A percentile compares a stretch with the other conserved stretches of the same genome.
Conservation (phyloP, 1,139 yeast species). For the Yamadazyma songkhlaensis region DNA sequence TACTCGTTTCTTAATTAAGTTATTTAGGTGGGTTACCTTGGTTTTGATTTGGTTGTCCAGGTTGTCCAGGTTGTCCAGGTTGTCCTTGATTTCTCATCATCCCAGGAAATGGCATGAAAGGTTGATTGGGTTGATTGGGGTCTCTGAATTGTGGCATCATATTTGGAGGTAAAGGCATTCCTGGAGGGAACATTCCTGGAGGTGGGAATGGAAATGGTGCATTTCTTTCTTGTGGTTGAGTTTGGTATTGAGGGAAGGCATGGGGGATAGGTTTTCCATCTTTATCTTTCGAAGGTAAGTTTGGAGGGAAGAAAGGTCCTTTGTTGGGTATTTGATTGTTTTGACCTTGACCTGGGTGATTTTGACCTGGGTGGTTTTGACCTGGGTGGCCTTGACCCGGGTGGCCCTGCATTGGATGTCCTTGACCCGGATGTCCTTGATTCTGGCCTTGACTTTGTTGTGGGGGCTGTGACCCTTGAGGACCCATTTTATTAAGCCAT, state of each 20-base stretch:
- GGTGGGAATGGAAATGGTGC: conserved; percentile 13
- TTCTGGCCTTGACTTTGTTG: background rate
- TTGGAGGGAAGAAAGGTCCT: conserved; percentile 4
- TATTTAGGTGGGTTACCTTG: background rate
- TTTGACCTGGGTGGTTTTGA: no score
- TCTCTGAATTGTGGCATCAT: conserved; percentile 21
- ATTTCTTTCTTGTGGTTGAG: background rate
- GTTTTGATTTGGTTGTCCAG: conserved; percentile 9
- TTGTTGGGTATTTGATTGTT: background rate
- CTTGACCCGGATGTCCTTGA: background rate
- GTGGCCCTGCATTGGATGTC: no score
- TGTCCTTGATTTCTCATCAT: conserved; percentile 7
- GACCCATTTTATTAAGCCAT: no score
- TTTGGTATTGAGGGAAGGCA: conserved; percentile 1
- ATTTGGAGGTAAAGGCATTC: conserved; percentile 22
- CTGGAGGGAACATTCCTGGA: conserved; percentile 29
- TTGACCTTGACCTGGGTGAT: no score
- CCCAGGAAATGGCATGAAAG: conserved; percentile 14
- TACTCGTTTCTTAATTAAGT: background rate
- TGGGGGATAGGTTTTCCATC: conserved; percentile 1
- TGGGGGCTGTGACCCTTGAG: background rate
- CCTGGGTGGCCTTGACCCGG: no score
- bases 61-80: conserved; percentile 1
- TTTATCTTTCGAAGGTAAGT: conserved; percentile 1
- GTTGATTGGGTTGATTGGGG: conserved; percentile 7